Percentiles rank a stretch among this genome's conserved stretches.
Evolutionary conservation across 148 eudicot genomes (phyloP).

Genomic region (Persicaria tinctoria): DNA sequence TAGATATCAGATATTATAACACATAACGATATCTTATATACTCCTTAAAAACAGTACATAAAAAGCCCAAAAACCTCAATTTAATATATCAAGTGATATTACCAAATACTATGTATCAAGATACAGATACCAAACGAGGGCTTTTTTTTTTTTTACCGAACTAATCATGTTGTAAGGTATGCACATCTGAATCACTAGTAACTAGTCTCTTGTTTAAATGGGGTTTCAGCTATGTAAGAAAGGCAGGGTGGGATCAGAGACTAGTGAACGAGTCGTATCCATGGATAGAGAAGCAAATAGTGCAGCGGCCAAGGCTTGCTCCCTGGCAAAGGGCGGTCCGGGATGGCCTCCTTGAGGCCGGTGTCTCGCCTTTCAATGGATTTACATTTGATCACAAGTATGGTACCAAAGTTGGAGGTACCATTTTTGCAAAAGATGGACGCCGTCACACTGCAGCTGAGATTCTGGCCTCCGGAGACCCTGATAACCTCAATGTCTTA

Average conservation of each 20-base stretch:
- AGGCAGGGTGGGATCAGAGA: conserved; percentile 66
- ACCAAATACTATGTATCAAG: too few relatives aligned
- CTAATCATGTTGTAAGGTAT: too few relatives aligned
- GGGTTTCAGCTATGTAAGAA: conserved; percentile 43
- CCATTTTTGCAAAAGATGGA: conserved; percentile 63
- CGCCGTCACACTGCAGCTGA: conserved; percentile 88
- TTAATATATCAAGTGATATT: too few relatives aligned
- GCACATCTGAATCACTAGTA: too few relatives aligned
- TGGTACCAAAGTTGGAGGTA: conserved; percentile 96
- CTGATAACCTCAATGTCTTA: conserved; percentile 48
- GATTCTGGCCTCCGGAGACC: conserved; percentile 57
- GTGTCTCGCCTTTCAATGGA: conserved; percentile 80
- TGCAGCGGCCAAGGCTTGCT: conserved; percentile 46
- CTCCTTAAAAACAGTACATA: too few relatives aligned
- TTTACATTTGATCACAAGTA: conserved; percentile 83
- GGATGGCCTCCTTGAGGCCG: conserved; percentile 70
- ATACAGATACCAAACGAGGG: too few relatives aligned
- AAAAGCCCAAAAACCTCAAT: too few relatives aligned
- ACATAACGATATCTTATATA: too few relatives aligned
- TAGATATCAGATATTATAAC: too few relatives aligned
- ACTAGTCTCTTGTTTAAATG: neutral
- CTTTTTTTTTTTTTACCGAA: too few relatives aligned
- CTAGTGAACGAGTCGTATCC: conserved; percentile 81
- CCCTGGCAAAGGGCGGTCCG: conserved; percentile 68
- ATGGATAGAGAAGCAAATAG: conserved; percentile 86